These are phyloP conservation scores for Penicillium salamii DNA, from an alignment of 495 filamentous ascomycete genomes.

Conservation along the genomic window DNA sequence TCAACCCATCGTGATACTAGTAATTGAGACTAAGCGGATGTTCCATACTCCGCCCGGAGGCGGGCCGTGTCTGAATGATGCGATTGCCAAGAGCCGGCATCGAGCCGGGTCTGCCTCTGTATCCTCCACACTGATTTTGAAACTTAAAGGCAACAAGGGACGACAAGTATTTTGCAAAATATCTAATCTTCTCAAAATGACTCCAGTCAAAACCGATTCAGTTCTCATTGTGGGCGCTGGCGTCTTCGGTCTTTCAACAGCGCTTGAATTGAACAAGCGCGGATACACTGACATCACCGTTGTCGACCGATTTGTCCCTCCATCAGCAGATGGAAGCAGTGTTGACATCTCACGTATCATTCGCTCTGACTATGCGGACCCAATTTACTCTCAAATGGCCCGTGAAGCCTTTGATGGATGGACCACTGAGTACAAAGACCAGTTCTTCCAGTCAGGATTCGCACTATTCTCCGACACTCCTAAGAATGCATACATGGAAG, in stretches of 20 bases:
- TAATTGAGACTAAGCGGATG: not conserved
- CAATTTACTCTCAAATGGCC: constrained; percentile 57
- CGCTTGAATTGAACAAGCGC: constrained; percentile 7
- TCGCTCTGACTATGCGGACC: constrained; percentile 65
- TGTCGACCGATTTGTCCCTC: constrained; percentile 54
- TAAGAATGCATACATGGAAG: constrained; percentile 25
- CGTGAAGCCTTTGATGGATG: constrained; percentile 58
- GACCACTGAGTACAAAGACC: constrained; percentile 22
- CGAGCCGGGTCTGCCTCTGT: constrained; percentile 5
- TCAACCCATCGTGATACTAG: constrained; percentile 13
- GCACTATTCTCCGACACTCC: constrained; percentile 2
- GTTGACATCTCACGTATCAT: constrained; percentile 63
- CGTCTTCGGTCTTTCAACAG: constrained; percentile 16
- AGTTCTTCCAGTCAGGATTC: constrained; percentile 3
- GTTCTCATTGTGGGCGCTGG: constrained; percentile 12
- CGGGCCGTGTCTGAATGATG: constrained; percentile 19
- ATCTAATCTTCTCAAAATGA: constrained; percentile 8
- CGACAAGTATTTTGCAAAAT: not conserved
- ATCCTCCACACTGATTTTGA: constrained; percentile 8
- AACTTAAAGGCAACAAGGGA: too few species aligned
- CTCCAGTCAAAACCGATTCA: constrained; percentile 23
- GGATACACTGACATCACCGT: constrained; percentile 29
- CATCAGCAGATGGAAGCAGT: constrained; percentile 53
- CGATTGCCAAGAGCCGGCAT: constrained; percentile 23
- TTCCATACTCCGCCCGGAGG: constrained; percentile 4